Evolutionary conservation across 2,329 filamentous ascomycete species (phyloP).

Genomic region (Pezicula carpinea): DNA sequence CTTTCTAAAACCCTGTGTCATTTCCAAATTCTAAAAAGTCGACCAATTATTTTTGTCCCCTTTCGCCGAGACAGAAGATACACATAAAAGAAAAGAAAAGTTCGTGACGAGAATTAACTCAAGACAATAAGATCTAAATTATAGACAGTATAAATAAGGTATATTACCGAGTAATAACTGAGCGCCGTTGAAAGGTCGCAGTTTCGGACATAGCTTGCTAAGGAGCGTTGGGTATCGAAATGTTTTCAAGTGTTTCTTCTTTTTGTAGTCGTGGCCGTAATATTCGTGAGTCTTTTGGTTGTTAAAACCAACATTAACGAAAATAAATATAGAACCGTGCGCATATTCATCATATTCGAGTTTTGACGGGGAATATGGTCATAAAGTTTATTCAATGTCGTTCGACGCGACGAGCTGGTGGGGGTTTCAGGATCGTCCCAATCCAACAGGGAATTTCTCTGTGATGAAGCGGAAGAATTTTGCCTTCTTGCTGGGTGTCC

Average conservation of each 20-base stretch:
- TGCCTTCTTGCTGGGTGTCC: conserved; percentile 26
- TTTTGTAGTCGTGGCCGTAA: too few species aligned
- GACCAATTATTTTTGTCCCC: too few species aligned
- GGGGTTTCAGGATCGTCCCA: conserved; percentile 19
- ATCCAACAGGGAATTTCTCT: conserved; percentile 27
- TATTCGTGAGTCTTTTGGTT: neutral
- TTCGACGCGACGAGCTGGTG: neutral
- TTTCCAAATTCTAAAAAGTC: too few species aligned
- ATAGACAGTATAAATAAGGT: conserved; percentile 3
- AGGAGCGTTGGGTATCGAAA: conserved; percentile 21
- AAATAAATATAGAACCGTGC: neutral
- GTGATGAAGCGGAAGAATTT: conserved; percentile 28
- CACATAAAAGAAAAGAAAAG: conserved; percentile 4
- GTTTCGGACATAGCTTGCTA: conserved; percentile 22
- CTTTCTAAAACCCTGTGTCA: too few species aligned
- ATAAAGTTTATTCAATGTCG: neutral
- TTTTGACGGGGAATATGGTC: neutral
- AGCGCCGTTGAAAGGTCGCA: conserved; percentile 4
- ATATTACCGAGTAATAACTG: conserved; percentile 5
- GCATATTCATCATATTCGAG: too few species aligned
- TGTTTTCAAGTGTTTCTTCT: neutral
- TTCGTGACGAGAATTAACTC: neutral
- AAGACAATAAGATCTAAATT: conserved; percentile 8
- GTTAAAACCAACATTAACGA: conserved; percentile 3
- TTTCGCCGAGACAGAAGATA: conserved; percentile 1